A percentile compares a stretch with the other conserved stretches of the same genome.
Conservation (phyloP, 2,329 filamentous ascomycete species). For the Colletotrichum musae region DNA sequence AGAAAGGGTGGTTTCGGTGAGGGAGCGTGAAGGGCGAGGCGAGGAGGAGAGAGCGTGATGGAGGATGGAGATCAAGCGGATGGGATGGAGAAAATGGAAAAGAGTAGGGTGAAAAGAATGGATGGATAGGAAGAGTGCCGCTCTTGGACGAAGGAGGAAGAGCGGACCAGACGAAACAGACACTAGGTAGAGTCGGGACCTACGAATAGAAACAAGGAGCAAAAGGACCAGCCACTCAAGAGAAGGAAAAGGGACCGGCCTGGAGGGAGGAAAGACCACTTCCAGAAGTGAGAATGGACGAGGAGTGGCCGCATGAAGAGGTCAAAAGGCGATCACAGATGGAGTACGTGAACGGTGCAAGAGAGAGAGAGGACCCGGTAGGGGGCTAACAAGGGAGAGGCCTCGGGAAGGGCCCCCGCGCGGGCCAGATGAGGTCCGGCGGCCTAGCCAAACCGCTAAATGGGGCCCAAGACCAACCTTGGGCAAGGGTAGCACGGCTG, state of each 20-base stretch:
- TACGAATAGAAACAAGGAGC: conserved; percentile 53
- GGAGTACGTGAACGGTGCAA: conserved; percentile 26
- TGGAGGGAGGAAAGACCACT: conserved; percentile 29
- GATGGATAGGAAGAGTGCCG: conserved; percentile 30
- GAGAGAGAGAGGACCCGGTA: conserved; percentile 38
- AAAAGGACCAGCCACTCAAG: conserved; percentile 49
- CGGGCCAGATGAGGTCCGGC: conserved; percentile 50
- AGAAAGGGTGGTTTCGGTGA: background rate
- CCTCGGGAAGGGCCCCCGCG: conserved; percentile 46
- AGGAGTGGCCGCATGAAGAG: conserved; percentile 40
- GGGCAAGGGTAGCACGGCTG: conserved; percentile 34
- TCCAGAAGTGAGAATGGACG: conserved; percentile 25
- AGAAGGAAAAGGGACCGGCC: conserved; percentile 45
- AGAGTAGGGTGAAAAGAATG: conserved; percentile 44
- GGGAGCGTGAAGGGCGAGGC: conserved; percentile 24
- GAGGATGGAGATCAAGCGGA: conserved; percentile 40
- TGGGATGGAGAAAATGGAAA: conserved; percentile 43
- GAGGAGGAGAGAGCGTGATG: conserved; percentile 41
- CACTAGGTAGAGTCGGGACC: conserved; percentile 50
- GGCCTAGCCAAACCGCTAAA: conserved; percentile 47
- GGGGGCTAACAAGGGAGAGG: conserved; percentile 39
- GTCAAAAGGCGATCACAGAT: conserved; percentile 40
- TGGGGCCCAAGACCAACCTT: conserved; percentile 42
- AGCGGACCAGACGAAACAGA: conserved; percentile 62
- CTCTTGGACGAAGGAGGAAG: conserved; percentile 45